Conservation (phyloP, 2,329 filamentous ascomycete species). For the Verticillium isaacii region DNA sequence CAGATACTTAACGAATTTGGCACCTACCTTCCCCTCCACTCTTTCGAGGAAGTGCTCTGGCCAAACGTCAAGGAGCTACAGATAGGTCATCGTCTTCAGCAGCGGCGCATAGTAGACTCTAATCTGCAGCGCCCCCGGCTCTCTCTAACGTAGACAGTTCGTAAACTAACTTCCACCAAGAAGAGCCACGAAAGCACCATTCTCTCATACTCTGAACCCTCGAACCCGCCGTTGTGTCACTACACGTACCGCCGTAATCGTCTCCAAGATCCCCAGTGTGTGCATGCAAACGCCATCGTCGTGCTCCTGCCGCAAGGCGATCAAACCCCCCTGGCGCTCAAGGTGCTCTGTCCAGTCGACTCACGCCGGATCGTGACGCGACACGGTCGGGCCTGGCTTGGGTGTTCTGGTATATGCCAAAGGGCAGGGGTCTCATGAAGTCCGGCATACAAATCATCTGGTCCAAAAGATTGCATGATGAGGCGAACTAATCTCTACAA, state of each 20-base stretch:
- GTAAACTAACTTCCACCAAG: slow-evolving; percentile 18
- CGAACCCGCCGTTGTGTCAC: slow-evolving; percentile 1
- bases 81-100: background rate
- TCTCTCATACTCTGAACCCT: slow-evolving; percentile 3
- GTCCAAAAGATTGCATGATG: too few species aligned
- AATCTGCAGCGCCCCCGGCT: background rate
- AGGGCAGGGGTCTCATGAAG: background rate
- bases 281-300: too few species aligned
- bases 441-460: too few species aligned
- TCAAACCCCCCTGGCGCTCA: slow-evolving; percentile 6
- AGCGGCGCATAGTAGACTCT: slow-evolving; percentile 6
- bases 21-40: too few species aligned
- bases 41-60: too few species aligned
- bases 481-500: slow-evolving; percentile 14
- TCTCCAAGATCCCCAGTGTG: too few species aligned
- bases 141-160: slow-evolving; percentile 16
- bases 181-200: slow-evolving; percentile 22
- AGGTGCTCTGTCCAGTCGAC: slow-evolving; percentile 9
- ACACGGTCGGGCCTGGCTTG: background rate
- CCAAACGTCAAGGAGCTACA: too few species aligned
- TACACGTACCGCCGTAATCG: background rate
- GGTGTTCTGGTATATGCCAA: background rate
- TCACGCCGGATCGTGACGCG: background rate
- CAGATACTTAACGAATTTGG: too few species aligned
- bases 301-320: background rate